These are phyloP conservation scores for Kwoniella sp. DNA, from an alignment of 768 basidiomycete genomes.

Conservation along the genomic window DNA sequence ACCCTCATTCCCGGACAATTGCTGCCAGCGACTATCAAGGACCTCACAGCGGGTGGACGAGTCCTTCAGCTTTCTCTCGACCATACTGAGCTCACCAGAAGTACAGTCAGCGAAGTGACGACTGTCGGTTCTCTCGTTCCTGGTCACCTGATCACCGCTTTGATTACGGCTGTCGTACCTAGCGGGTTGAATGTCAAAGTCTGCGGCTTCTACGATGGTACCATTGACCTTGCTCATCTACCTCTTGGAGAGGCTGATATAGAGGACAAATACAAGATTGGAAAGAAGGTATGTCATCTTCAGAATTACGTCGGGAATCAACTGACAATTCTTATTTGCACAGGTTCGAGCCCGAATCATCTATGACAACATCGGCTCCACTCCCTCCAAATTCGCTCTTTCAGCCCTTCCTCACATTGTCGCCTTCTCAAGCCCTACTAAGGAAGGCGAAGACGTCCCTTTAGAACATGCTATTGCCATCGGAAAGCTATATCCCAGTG, in stretches of 20 bases:
- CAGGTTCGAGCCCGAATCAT: slow-evolving; percentile 71
- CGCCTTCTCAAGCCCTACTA: slow-evolving; percentile 57
- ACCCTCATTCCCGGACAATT: slow-evolving; percentile 68
- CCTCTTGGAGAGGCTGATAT: slow-evolving; percentile 57
- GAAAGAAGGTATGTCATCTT: slow-evolving; percentile 53
- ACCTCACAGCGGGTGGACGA: slow-evolving; percentile 73
- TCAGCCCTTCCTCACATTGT: slow-evolving; percentile 74
- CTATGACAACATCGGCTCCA: slow-evolving; percentile 69
- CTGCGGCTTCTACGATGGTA: slow-evolving; percentile 88
- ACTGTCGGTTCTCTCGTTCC: slow-evolving; percentile 82
- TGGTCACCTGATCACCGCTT: slow-evolving; percentile 74
- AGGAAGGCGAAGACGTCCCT: slow-evolving; percentile 33
- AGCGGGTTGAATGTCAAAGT: slow-evolving; percentile 83
- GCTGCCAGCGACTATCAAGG: slow-evolving; percentile 67
- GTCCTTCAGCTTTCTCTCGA: slow-evolving; percentile 72
- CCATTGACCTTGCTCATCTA: slow-evolving; percentile 79
- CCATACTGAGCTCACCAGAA: slow-evolving; percentile 34
- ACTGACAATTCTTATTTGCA: too few relatives aligned
- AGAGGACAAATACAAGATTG: slow-evolving; percentile 57
- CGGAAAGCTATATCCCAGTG: slow-evolving; percentile 70
- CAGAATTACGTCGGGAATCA: too few relatives aligned
- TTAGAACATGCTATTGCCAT: slow-evolving; percentile 69
- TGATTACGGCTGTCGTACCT: slow-evolving; percentile 74
- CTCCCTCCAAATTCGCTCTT: slow-evolving; percentile 82
- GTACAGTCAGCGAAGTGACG: slow-evolving; percentile 73